Base-by-base conservation (phyloP, 169 alveolate species). In the Babesia ovis region DNA sequence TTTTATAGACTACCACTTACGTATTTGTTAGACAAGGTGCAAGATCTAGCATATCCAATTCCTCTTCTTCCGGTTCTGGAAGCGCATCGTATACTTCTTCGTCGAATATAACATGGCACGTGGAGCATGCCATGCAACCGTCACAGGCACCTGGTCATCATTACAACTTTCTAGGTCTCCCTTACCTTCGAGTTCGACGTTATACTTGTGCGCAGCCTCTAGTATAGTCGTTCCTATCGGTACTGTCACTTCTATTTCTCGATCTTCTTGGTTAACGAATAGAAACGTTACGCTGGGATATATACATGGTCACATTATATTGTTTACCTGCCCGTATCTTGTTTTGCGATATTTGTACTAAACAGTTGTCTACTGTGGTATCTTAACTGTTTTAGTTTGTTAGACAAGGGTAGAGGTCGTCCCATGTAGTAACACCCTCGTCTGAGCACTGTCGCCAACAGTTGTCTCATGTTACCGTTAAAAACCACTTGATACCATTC, bases 21-120 rank as follows among this genome's bases (percentile, higher is more conserved):
- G 99, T 97, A 43, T 90, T 92, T 8, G 99, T 94, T 39, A 96
- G 93, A 66, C 98, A 97, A 55, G 97, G 97, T 4, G 98, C 99
- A 76, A 95, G 73, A 84, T 97, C 99, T 23, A 97, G 82, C 92
- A 96, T 86, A 75, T 97, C 99, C 58, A 95, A 95, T 59, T 97
- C 99, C 41, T 92, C 94, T 46, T 92, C 98, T 12, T 85, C 60
- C 2, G 98, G 96, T 23, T 90, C 94, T 27, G 91, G 94, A 31
- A 94, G 71, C 39, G 86, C 74, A 41, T 97, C 96, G 79, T 93
- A 96, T 29, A 92, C 68, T 43, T 93, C 86, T 74, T 93, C 92
- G 46, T 93, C 97, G 61, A 97, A 80, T 31, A 96, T 94, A 3
- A 97, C 98, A 84, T 97, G 99, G 74, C 99, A 97, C 0, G 99